Base-by-base conservation (phyloP, 805 yeast species). In the Kodamaea fukazawae region DNA sequence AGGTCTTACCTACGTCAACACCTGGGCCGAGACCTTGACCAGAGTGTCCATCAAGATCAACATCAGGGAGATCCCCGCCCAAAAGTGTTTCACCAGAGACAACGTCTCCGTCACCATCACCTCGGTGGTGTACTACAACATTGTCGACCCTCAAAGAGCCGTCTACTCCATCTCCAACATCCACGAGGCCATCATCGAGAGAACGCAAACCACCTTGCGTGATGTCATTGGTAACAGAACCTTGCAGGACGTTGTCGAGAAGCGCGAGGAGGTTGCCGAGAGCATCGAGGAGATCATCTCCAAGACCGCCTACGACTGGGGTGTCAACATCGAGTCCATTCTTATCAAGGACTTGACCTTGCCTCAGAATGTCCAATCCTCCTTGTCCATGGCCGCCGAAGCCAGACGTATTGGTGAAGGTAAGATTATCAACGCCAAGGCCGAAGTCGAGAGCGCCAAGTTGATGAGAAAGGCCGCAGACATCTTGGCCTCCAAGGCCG, bases 381-480 rank as follows among this genome's bases (percentile, higher is more conserved):
- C 86, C 2, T 66, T 82, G 49, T 78, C 86, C 3, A 79, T 77
- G 73, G 88, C 87, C 12, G 86, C 89, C 12, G 85, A 83, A 66
- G 81, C 86, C 30, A 78, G 78, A 63, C 68, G 89, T 60, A 79
- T 81, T 45, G 88, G 88, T 65, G 89, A 82, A 58, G 75, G 82
- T 53, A 82, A 82, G 70, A 81, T 82, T 54, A 82, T 82, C 54
- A 78, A 80, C 45, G 87, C 87, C 26, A 76, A 74, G 58, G 86
- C 87, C 13, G 89, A 82, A 63, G 87, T 81, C 38, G 89, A 82
- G 60, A 68, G 79, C 54, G 86, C 88, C 38, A 81, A 81, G 58
- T 71, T 81, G 48, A 81, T 82, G 87, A 75, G 89, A 65, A 79
- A 80, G 60, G 87, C 88, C 20, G 86, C 88, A 38, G 87, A 82